A percentile compares a stretch with the other conserved stretches of the same genome.
Conservation (phyloP, 2,329 filamentous ascomycete genomes). For the Penicillium occitanis region DNA sequence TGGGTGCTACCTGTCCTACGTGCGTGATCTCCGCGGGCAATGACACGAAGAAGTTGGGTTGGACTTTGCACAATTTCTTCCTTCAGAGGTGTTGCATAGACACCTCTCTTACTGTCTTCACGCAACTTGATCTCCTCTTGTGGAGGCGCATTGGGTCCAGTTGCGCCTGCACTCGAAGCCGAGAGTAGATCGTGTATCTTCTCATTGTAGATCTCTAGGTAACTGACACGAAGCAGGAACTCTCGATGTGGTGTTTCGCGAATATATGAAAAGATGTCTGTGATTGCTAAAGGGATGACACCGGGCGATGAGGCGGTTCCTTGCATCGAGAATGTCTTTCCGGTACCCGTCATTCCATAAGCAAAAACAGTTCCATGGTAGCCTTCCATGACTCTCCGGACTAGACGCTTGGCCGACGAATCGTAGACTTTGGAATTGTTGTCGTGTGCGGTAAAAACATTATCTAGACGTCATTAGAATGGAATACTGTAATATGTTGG, state of each 20-base stretch:
- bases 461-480: slow-evolving; percentile 60
- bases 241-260: slow-evolving; percentile 93
- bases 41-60: slow-evolving; percentile 89
- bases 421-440: slow-evolving; percentile 96
- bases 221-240: slow-evolving; percentile 92
- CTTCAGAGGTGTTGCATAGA: slow-evolving; percentile 93
- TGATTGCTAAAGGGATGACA: slow-evolving; percentile 95
- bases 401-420: slow-evolving; percentile 85
- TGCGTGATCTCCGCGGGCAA: slow-evolving; percentile 88
- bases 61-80: slow-evolving; percentile 99
- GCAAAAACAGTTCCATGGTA: slow-evolving; percentile 98
- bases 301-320: slow-evolving; percentile 92
- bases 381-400: slow-evolving; percentile 96
- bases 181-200: slow-evolving; percentile 92
- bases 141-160: slow-evolving; percentile 54
- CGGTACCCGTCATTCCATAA: slow-evolving; percentile 98
- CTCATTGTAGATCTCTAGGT: slow-evolving; percentile 98
- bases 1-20: slow-evolving; percentile 90
- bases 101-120: slow-evolving; percentile 92
- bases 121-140: slow-evolving; percentile 96
- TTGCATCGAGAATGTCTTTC: slow-evolving; percentile 99
- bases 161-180: slow-evolving; percentile 60
- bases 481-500: slow-evolving; percentile 23
- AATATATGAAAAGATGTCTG: slow-evolving; percentile 98
- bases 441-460: slow-evolving; percentile 91